These are phyloP conservation scores for Diaporthe eres DNA, from an alignment of 2,329 filamentous ascomycete genomes.

Conservation along the genomic window DNA sequence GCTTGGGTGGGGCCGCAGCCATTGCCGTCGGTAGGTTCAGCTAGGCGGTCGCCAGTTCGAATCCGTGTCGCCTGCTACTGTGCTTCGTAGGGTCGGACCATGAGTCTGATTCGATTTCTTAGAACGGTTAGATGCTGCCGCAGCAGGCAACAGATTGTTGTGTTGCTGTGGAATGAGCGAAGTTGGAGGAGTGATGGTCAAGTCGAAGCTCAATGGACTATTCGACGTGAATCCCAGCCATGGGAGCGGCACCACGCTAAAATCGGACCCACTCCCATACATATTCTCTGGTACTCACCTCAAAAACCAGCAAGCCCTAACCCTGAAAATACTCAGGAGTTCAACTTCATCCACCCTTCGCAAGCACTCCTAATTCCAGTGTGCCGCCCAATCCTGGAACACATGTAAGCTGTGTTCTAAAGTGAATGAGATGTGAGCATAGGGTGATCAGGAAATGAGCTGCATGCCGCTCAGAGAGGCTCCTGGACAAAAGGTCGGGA, in stretches of 20 bases:
- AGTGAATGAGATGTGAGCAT: background rate
- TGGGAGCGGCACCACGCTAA: background rate
- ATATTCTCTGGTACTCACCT: too few relatives aligned
- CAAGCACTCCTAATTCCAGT: background rate
- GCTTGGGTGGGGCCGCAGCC: conserved; percentile 42
- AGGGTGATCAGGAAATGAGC: too few relatives aligned
- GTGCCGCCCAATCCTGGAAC: background rate
- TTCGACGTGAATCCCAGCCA: background rate
- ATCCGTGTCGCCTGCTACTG: conserved; percentile 20
- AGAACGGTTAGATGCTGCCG: background rate
- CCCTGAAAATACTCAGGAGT: background rate
- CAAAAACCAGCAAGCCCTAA: too few relatives aligned
- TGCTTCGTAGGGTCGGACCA: background rate
- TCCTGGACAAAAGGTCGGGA: background rate
- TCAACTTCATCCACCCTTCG: conserved; percentile 16
- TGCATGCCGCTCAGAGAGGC: background rate
- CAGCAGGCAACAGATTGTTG: background rate
- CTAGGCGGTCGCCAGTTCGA: conserved; percentile 1
- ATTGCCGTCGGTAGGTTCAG: conserved; percentile 35
- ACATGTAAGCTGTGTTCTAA: background rate
- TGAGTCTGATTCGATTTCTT: background rate
- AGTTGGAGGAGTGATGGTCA: background rate
- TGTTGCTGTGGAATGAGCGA: background rate
- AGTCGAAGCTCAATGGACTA: background rate
- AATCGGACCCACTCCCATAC: background rate